Conservation (phyloP, 805 yeast species). For the Candida qinlingensis region DNA sequence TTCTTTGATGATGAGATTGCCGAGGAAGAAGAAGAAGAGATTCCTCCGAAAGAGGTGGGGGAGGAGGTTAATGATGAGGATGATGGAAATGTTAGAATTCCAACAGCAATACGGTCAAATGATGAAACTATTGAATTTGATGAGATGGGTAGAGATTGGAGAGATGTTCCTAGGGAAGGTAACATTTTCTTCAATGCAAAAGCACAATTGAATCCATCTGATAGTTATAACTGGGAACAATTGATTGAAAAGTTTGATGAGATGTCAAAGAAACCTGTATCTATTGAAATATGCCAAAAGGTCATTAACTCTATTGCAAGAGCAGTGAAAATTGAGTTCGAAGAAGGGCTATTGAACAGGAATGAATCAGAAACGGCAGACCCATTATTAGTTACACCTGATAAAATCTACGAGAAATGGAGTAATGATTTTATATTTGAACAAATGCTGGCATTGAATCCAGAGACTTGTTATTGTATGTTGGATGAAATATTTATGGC, state of each 20-base stretch:
- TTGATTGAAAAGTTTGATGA: constrained; percentile 21
- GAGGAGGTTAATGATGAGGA: constrained; percentile 5
- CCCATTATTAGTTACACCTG: constrained; percentile 36
- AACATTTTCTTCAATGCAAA: constrained; percentile 34
- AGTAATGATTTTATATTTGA: constrained; percentile 43
- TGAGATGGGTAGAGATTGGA: constrained; percentile 62
- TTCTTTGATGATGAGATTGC: constrained; percentile 20
- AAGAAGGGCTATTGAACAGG: constrained; percentile 23
- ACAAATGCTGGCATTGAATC: constrained; percentile 45
- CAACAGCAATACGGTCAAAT: constrained; percentile 31
- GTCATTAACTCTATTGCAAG: constrained; percentile 47
- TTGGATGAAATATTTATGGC: constrained; percentile 72
- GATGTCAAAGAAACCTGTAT: constrained; percentile 25
- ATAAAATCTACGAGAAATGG: constrained; percentile 43
- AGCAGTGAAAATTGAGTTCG: constrained; percentile 41
- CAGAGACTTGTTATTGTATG: constrained; percentile 46
- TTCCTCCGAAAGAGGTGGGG: constrained; percentile 9
- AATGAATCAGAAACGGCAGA: not conserved
- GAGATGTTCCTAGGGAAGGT: constrained; percentile 61
- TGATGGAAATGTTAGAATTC: constrained; percentile 13
- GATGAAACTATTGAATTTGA: constrained; percentile 43
- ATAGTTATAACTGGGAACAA: constrained; percentile 19
- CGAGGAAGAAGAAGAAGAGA: constrained; percentile 14
- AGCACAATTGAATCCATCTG: constrained; percentile 10
- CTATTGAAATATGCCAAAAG: constrained; percentile 31